Evolutionary conservation across 306 rosid species (phyloP), one percentile per base, ranked within the genome.

Genomic region (Urtica urens): DNA sequence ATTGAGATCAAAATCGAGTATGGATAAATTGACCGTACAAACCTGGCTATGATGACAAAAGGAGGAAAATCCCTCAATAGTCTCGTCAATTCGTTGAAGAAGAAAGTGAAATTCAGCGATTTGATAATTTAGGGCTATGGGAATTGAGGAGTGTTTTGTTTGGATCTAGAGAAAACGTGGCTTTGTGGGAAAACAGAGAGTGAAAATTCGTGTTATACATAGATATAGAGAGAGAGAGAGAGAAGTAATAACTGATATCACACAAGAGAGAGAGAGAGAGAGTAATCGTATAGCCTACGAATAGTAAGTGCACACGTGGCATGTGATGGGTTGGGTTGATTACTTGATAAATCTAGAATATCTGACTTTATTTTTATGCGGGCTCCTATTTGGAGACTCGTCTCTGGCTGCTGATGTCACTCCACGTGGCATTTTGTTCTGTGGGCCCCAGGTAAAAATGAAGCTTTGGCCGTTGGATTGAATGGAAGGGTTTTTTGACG

Each of bases 91-190:
- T 58, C 48, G 29, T 38, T 18, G 45, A 8, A 30, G 28, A 18
- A 44, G 27, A 34, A 3, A 23, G 18, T 53, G 18, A 35, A 46
- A 53, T n/a, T 58, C 30, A 44, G 8, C 17, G 38, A 28, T 48
- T 44, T n/a, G n/a, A n/a, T n/a, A n/a, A n/a, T n/a, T n/a, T 17
- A 57, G 57, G 67, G 34, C 30, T 35, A 29, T 10, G 40, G n/a
- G 57, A 61, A 35, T 46, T 46, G 25, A 11, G 16, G n/a, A 23
- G 53, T n/a, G 40, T 5, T n/a, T 28, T 35, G 18, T 23, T 51
- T 51, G 69, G 74, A 67, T 71, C 64, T 31, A 49, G 22, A 54
- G 63, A 54, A 51, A 24, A 25, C 53, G 68, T 26, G 10, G 49
- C 23, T 56, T 46, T 30, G 59, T 38, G 25, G 51, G 75, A 64